phyloP scores from a whole-genome alignment of 2,329 filamentous ascomycete species.

The Lasiodiplodia hormozganensis region DNA sequence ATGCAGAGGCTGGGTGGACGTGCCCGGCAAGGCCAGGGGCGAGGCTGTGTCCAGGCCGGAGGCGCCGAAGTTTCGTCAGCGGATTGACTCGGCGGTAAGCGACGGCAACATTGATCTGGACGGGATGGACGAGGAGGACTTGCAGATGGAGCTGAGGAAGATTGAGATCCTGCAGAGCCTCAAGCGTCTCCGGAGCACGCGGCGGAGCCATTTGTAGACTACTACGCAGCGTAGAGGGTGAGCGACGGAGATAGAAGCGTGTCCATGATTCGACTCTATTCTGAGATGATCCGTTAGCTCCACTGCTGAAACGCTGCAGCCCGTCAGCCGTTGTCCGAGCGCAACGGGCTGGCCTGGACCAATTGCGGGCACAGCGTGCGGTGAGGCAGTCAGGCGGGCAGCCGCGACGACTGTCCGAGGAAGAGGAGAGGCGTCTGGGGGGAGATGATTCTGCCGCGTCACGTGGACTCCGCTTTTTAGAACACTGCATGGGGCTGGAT shows the following conservation, averaged over 20 bases:
- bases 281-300: slow-evolving; percentile 22
- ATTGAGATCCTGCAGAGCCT: slow-evolving; percentile 26
- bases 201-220: slow-evolving; percentile 5
- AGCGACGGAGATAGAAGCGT: too few species aligned
- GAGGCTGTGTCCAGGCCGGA: slow-evolving; percentile 7
- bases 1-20: slow-evolving; percentile 69
- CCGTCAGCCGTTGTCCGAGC: not conserved
- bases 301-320: slow-evolving; percentile 5
- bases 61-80: slow-evolving; percentile 10
- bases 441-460: not conserved
- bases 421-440: not conserved
- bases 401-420: not conserved
- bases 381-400: not conserved
- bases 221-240: not conserved
- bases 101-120: slow-evolving; percentile 18
- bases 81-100: slow-evolving; percentile 14
- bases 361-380: not conserved
- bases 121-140: slow-evolving; percentile 23
- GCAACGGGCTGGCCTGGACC: slow-evolving; percentile 3
- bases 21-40: slow-evolving; percentile 32
- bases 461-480: slow-evolving; percentile 4
- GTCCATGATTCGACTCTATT: slow-evolving; percentile 15
- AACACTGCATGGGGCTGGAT: not conserved
- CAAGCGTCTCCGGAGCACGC: slow-evolving; percentile 4
- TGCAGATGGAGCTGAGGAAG: slow-evolving; percentile 24